Evolutionary conservation across 768 basidiomycete genomes (phyloP).

Genomic region (Kwoniella bestiolae): DNA sequence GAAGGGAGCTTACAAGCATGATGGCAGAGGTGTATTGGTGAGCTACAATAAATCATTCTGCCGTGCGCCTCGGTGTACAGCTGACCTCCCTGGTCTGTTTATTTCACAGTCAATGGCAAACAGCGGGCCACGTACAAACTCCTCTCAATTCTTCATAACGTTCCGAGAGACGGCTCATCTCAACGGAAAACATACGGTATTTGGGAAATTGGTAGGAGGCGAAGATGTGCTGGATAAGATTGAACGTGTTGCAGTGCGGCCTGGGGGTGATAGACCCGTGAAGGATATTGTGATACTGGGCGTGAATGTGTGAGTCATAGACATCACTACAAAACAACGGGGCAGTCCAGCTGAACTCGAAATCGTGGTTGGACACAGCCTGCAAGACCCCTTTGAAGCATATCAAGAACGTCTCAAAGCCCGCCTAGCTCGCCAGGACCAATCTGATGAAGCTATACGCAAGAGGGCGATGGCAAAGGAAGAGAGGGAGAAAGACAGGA

Average conservation of each 20-base stretch:
- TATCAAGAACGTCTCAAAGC: constrained; percentile 74
- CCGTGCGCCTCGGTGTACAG: too few relatives aligned
- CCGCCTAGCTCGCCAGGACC: constrained; percentile 64
- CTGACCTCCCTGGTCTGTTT: too few relatives aligned
- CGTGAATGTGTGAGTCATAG: constrained; percentile 72
- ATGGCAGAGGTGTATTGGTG: constrained; percentile 73
- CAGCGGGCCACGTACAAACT: constrained; percentile 87
- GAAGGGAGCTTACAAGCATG: constrained; percentile 86
- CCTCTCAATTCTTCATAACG: constrained; percentile 92
- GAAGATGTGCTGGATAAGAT: constrained; percentile 84
- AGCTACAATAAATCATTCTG: constrained; percentile 28
- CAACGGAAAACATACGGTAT: constrained; percentile 93
- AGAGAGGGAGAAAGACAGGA: constrained; percentile 59
- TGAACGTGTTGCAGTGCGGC: constrained; percentile 78
- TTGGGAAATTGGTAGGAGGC: constrained; percentile 95
- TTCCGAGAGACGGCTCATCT: constrained; percentile 82
- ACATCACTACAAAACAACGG: too few relatives aligned
- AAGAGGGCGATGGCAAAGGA: constrained; percentile 62
- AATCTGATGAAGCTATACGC: constrained; percentile 61
- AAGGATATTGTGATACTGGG: constrained; percentile 85
- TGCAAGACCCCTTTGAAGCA: constrained; percentile 90
- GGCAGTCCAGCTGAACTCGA: too few relatives aligned
- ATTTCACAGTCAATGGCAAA: constrained; percentile 85
- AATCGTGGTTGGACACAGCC: constrained; percentile 29
- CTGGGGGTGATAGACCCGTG: constrained; percentile 74